Conservation (phyloP, 2,329 filamentous ascomycete genomes). For the Colletotrichum nymphaeae region DNA sequence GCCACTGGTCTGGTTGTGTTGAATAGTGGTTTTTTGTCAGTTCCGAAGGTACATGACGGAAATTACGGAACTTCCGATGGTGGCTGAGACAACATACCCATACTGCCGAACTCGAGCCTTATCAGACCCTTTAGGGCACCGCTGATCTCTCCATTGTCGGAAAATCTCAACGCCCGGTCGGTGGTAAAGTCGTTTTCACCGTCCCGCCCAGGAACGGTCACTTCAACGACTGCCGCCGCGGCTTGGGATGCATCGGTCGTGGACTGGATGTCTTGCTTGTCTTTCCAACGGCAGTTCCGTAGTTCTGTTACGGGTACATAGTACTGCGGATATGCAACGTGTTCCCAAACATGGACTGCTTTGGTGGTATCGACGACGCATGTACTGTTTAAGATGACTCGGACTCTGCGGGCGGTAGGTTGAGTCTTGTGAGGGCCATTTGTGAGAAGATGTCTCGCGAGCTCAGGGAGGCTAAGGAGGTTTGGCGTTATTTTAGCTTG, state of each 20-base stretch:
- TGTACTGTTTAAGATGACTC: slow-evolving; percentile 46
- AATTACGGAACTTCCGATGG: background rate
- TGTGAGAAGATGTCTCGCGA: slow-evolving; percentile 41
- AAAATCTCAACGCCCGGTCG: slow-evolving; percentile 52
- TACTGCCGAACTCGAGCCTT: slow-evolving; percentile 48
- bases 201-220: slow-evolving; percentile 43
- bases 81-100: slow-evolving; percentile 41
- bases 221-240: slow-evolving; percentile 44
- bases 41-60: background rate
- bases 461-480: slow-evolving; percentile 41
- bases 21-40: background rate
- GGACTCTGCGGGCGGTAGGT: slow-evolving; percentile 44
- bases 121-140: slow-evolving; percentile 47
- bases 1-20: slow-evolving; percentile 47
- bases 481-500: background rate
- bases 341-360: slow-evolving; percentile 56
- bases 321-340: slow-evolving; percentile 60
- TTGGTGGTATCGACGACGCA: slow-evolving; percentile 51
- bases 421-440: slow-evolving; percentile 41
- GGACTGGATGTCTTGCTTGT: slow-evolving; percentile 41
- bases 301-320: slow-evolving; percentile 50
- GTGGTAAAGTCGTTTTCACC: slow-evolving; percentile 41
- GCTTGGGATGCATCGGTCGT: slow-evolving; percentile 37
- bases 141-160: slow-evolving; percentile 47
- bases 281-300: slow-evolving; percentile 41